These are phyloP conservation scores for Petunia hybrid DNA, from an alignment of 305 asterid species.

Conservation along the genomic window DNA sequence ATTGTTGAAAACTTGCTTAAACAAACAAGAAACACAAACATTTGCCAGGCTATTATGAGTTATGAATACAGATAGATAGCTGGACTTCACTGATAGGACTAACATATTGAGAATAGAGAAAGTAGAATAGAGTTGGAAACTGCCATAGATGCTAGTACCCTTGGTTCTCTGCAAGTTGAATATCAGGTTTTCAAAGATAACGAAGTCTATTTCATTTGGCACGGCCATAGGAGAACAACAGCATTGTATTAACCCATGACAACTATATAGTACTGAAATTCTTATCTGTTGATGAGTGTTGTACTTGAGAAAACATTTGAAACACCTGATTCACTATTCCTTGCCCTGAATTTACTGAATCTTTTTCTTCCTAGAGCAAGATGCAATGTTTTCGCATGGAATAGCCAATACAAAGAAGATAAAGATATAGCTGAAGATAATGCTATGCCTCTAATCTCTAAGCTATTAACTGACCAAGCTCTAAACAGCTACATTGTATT, in stretches of 20 bases:
- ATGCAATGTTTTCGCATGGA: neutral
- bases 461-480: neutral
- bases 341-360: no score
- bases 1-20: neutral
- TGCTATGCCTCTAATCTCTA: neutral
- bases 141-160: neutral
- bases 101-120: neutral
- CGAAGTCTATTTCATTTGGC: neutral
- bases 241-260: no score
- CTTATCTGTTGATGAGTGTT: neutral
- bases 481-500: neutral
- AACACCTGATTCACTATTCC: neutral
- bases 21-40: neutral
- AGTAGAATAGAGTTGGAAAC: neutral
- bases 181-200: neutral
- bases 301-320: neutral
- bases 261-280: neutral
- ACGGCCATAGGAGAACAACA: neutral
- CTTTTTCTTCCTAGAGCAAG: neutral
- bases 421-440: neutral
- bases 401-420: neutral
- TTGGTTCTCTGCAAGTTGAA: neutral
- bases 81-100: neutral
- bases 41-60: neutral
- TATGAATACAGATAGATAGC: conserved; percentile 12